Evolutionary conservation across 1,139 yeast species (phyloP).

Genomic region (Saccharomyces hybrid): DNA sequence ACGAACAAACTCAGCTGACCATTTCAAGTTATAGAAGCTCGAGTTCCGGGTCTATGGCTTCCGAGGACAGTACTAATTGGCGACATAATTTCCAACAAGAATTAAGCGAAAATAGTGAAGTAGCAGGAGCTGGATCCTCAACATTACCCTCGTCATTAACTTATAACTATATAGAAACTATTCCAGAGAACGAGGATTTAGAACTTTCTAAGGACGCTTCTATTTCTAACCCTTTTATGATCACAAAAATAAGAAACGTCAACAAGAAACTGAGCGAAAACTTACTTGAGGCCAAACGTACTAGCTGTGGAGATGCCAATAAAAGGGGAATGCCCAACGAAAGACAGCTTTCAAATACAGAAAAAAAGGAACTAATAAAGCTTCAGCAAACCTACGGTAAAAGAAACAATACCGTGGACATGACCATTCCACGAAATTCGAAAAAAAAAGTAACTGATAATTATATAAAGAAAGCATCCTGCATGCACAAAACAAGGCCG

Average conservation of each 20-base stretch:
- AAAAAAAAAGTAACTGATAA: neutral
- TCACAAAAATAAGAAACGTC: conserved; percentile 17
- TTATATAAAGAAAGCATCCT: neutral
- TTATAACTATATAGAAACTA: conserved; percentile 6
- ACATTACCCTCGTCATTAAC: conserved; percentile 18
- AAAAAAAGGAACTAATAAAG: neutral
- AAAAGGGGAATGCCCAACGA: neutral
- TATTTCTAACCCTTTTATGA: conserved; percentile 30
- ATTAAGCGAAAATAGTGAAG: neutral
- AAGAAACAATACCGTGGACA: neutral
- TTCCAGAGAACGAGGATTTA: conserved; percentile 19
- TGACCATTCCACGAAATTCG: neutral
- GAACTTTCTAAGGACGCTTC: conserved; percentile 17
- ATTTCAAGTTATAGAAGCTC: neutral
- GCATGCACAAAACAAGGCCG: neutral
- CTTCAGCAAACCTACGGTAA: neutral
- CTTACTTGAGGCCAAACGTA: neutral
- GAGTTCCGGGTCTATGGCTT: conserved; percentile 6
- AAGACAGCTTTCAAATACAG: neutral
- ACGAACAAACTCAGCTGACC: neutral
- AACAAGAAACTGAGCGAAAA: conserved; percentile 3
- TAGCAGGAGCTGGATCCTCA: neutral
- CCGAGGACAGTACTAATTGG: conserved; percentile 13
- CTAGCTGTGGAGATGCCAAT: neutral
- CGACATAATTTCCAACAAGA: conserved; percentile 7